Evolutionary conservation across 1,284 basidiomycete genomes (phyloP).

Genomic region (Boletus sp.): DNA sequence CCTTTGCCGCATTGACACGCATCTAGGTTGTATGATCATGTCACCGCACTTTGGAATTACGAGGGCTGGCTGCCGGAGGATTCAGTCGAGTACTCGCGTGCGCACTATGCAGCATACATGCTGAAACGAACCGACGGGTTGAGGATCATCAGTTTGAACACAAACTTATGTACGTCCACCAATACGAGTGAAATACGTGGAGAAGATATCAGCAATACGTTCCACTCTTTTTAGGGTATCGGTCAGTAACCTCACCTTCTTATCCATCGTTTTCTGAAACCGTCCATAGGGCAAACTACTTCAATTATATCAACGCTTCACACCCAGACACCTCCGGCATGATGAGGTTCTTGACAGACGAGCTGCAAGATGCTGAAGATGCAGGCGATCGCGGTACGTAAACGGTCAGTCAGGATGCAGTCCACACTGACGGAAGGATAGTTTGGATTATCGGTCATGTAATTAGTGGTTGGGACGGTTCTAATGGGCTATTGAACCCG

Average conservation of each 20-base stretch:
- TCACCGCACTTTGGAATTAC: slow-evolving; percentile 64
- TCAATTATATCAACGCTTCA: slow-evolving; percentile 75
- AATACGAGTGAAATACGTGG: not conserved
- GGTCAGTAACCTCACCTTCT: slow-evolving; percentile 12
- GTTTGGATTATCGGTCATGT: slow-evolving; percentile 84
- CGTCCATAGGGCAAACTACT: slow-evolving; percentile 54
- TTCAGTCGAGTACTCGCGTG: slow-evolving; percentile 54
- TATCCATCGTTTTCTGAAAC: slow-evolving; percentile 5
- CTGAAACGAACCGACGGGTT: slow-evolving; percentile 66
- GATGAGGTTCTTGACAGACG: slow-evolving; percentile 75
- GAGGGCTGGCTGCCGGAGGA: slow-evolving; percentile 67
- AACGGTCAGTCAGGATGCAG: not conserved
- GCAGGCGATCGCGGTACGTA: slow-evolving; percentile 56
- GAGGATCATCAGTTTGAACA: slow-evolving; percentile 73
- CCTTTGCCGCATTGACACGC: not conserved
- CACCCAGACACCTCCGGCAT: slow-evolving; percentile 70
- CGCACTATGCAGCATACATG: slow-evolving; percentile 71
- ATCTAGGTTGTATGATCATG: slow-evolving; percentile 70
- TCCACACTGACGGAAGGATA: slow-evolving; percentile 27
- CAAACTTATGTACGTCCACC: slow-evolving; percentile 62
- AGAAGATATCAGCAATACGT: not conserved
- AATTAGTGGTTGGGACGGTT: slow-evolving; percentile 71
- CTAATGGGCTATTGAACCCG: slow-evolving; percentile 56
- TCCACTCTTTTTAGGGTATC: slow-evolving; percentile 16
- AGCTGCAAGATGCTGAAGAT: slow-evolving; percentile 76